phyloP scores from a whole-genome alignment of 805 yeast genomes.

The Barnettozyma vustinii region DNA sequence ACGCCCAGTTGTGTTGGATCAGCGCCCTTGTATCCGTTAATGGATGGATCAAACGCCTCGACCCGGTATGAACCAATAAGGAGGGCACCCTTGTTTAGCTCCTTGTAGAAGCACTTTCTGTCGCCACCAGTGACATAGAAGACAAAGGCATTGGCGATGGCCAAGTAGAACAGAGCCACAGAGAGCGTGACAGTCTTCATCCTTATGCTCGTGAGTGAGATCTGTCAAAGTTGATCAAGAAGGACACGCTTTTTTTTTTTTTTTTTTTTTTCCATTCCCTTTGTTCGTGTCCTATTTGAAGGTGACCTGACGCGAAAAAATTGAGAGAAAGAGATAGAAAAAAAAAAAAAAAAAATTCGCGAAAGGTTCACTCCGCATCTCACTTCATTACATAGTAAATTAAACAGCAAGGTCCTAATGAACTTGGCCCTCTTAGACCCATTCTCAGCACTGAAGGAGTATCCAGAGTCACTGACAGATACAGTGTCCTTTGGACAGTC shows the following conservation, averaged over 20 bases:
- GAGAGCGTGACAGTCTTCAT: constrained; percentile 1
- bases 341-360: not conserved
- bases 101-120: constrained; percentile 52
- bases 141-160: constrained; percentile 36
- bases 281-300: no score
- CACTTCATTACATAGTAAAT: no score
- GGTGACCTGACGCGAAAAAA: not conserved
- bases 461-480: constrained; percentile 76
- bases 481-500: constrained; percentile 63
- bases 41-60: constrained; percentile 37
- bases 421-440: constrained; percentile 85
- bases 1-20: constrained; percentile 33
- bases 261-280: no score
- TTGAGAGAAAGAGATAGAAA: no score
- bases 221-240: not conserved
- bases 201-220: not conserved
- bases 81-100: constrained; percentile 43
- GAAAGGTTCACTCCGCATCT: not conserved
- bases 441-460: constrained; percentile 85
- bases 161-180: constrained; percentile 15
- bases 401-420: constrained; percentile 35
- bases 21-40: constrained; percentile 30
- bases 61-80: constrained; percentile 45
- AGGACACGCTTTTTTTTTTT: not conserved
- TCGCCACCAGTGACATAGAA: constrained; percentile 48